Evolutionary conservation across 2,329 filamentous ascomycete species (phyloP), one percentile per base, ranked within the genome.

Genomic region (Dactylellina parvicollis): DNA sequence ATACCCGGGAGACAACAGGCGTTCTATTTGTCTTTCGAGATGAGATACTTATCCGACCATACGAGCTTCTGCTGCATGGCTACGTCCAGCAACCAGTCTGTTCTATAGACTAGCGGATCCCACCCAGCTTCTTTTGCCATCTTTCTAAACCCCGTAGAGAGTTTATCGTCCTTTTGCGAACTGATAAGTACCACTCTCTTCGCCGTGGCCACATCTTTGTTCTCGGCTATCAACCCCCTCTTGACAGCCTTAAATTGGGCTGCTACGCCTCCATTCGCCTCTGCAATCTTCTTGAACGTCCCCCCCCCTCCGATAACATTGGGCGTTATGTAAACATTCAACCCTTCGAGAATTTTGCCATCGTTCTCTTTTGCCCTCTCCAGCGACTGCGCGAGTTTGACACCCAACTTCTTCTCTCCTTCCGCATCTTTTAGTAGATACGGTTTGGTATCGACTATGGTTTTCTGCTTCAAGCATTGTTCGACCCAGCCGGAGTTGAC

Each of bases 31-130:
- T 72, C 30, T 34, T 65, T 60, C 36, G 49, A 57, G 30, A 88
- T 79, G 79, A 28, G 22, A 46, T 91, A 92, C 76, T 84, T 86
- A 40, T 88, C 82, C 65, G 88, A 84, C 80, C 88, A 89, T n/a
- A 84, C 83, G 75, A 95, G 83, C 80, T 92, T 85, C 81, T 99
- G 95, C 77, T 87, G 88, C 91, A 99, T 94, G 3, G 92, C 92
- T 71, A 92, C 89, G 78, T 93, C 90, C 66, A 99, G 83, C 77
- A 99, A 80, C 95, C 95, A 99, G 79, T 99, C 93, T 1, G 90
- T 87, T 49, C 86, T 86, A 22, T 97, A 92, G 40, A 99, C 88
- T 59, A 90, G 85, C 1, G 93, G 89, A 76, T 89, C 86, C 86
- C 94, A 92, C 79, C 91, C 89, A 46, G 91, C 89, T 76, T 89